A percentile compares a stretch with the other conserved stretches of the same genome.
Conservation (phyloP, 306 rosid species). For the Neltuma alba region DNA sequence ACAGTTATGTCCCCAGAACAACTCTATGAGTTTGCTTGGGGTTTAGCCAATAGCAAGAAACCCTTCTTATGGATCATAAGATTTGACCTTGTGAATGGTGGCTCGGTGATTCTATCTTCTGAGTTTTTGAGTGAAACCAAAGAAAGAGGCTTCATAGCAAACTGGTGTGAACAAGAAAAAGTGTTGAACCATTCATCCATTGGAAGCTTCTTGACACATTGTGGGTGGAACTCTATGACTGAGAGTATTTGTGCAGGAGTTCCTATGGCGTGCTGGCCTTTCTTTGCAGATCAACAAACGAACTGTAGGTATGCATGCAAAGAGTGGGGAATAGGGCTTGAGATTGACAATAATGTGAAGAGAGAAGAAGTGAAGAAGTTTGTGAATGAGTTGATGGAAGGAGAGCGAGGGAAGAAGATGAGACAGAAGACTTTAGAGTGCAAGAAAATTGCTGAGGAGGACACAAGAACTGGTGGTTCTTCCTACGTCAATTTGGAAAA, state of each 20-base stretch:
- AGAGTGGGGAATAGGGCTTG: background rate
- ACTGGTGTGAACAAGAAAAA: background rate
- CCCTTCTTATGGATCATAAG: slow-evolving; percentile 1
- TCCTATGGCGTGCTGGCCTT: background rate
- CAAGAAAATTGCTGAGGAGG: background rate
- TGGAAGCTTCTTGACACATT: background rate
- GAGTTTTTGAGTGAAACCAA: background rate
- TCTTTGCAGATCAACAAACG: background rate
- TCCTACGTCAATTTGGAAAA: background rate
- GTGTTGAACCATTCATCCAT: background rate
- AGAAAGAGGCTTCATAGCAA: background rate
- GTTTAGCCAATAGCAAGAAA: background rate
- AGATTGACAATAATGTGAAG: background rate
- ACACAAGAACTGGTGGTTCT: background rate
- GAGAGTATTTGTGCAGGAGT: background rate
- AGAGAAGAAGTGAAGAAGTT: background rate
- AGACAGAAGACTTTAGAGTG: background rate
- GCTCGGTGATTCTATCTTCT: background rate
- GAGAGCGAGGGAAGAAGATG: background rate
- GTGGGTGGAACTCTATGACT: background rate
- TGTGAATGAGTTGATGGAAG: background rate
- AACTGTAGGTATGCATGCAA: background rate
- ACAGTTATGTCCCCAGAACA: background rate
- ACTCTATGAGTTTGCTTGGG: background rate
- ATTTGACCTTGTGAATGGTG: background rate